Evolutionary conservation across 345 rosid genomes (phyloP), one percentile per base, ranked within the genome.

Genomic region (Eucalyptus sideroxylon): DNA sequence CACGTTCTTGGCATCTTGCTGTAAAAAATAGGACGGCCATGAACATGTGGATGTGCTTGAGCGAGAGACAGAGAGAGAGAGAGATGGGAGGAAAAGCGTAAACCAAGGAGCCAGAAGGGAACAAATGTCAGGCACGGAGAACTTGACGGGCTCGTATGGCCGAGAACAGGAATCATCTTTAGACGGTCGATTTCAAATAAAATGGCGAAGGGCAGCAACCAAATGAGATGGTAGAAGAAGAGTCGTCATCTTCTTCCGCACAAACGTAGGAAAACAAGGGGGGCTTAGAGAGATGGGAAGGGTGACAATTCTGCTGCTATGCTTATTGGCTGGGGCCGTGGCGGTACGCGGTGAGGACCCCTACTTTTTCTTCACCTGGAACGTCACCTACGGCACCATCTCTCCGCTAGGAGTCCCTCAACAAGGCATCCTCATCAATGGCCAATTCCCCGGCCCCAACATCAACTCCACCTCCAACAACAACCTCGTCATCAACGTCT

Each of bases 401-500:
- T 81, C 91, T 87, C 91, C 91, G 4, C 60, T 90, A 37, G 91
- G 91, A 26, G 85, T 82, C 89, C 82, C 88, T n/a, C 89, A 80
- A 65, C 82, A 93, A 92, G 92, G 89, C 45, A 91, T 94, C 67
- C 92, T 93, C 49, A 94, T 94, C 88, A 94, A 93, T 62, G 90
- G 92, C 26, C 77, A 88, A 89, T 94, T 94, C 89, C 96, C 95
- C 1, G 96, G 96, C 34, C 96, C 96, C 14, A 90, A 91, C 10
- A 91, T 94, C 93, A 94, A 94, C 90, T 91, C 93, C 83, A 90
- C 96, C 82, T 50, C 90, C 72, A 89, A 93, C 87, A 93, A 94
- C 91, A 88, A 90, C 77, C 42, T 94, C 51, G 90, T 93, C 89
- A 40, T 94, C 90, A 93, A 93, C 90, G 91, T 94, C 82, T 93